These are phyloP conservation scores for Vararia minispora DNA, from an alignment of 768 basidiomycete genomes.

Conservation along the genomic window DNA sequence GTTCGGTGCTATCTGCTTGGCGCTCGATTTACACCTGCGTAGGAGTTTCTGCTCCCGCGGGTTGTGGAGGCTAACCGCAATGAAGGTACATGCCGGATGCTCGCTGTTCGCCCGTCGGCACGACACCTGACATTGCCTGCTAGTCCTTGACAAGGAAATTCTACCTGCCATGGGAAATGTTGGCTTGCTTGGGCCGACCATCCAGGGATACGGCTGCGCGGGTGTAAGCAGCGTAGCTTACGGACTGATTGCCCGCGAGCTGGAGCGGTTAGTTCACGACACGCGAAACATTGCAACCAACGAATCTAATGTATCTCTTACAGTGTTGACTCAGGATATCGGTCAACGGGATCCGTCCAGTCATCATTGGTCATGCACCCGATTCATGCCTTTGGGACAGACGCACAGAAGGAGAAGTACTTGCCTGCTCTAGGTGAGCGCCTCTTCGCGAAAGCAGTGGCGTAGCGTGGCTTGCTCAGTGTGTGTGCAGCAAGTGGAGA, in stretches of 20 bases:
- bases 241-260: constrained; percentile 86
- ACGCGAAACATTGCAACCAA: not conserved
- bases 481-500: constrained; percentile 60
- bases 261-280: constrained; percentile 58
- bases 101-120: not conserved
- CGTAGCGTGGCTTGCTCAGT: not conserved
- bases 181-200: constrained; percentile 86
- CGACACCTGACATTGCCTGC: not conserved
- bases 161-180: constrained; percentile 88
- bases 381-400: constrained; percentile 78
- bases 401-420: constrained; percentile 85
- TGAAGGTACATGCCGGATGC: constrained; percentile 43
- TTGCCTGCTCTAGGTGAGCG: constrained; percentile 67
- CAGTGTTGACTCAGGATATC: constrained; percentile 94
- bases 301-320: constrained; percentile 3
- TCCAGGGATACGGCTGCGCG: constrained; percentile 88
- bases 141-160: constrained; percentile 52
- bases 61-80: constrained; percentile 84
- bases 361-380: constrained; percentile 96
- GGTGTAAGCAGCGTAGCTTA: constrained; percentile 88
- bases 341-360: constrained; percentile 91
- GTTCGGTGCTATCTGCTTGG: not conserved
- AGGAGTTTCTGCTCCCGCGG: constrained; percentile 81
- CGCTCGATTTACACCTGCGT: constrained; percentile 1
- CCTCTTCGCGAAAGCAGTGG: not conserved